Evolutionary conservation across 805 yeast genomes (phyloP).

Genomic region (Ogataea henricii): DNA sequence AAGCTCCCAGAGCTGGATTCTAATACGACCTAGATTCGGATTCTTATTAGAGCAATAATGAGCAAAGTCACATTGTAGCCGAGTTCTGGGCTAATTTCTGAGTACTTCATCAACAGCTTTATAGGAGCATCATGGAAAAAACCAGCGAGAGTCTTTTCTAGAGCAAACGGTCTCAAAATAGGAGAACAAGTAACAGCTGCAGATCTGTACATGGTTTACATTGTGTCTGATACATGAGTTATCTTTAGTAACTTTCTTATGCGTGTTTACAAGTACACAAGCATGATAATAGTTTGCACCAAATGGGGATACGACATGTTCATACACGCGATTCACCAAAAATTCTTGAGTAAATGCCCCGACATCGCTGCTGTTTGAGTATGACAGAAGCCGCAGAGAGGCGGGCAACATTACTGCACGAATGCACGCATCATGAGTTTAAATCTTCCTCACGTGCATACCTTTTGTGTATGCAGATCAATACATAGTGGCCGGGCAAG

Average conservation of each 20-base stretch:
- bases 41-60: not conserved
- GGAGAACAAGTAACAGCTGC: slow-evolving; percentile 4
- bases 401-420: not conserved
- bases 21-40: not conserved
- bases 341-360: not conserved
- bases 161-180: slow-evolving; percentile 7
- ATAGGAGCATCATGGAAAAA: not conserved
- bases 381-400: slow-evolving; percentile 7
- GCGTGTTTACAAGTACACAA: not conserved
- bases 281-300: not conserved
- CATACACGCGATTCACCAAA: too few relatives aligned
- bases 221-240: not conserved
- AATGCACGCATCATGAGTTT: not conserved
- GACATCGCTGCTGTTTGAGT: not conserved
- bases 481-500: not conserved
- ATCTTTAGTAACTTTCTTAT: not conserved
- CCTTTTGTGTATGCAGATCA: not conserved
- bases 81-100: not conserved
- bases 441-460: not conserved
- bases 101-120: not conserved
- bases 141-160: not conserved
- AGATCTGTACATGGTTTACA: slow-evolving; percentile 3
- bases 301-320: slow-evolving; percentile 3
- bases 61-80: not conserved
- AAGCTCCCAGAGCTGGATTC: slow-evolving; percentile 1